Percentiles rank a stretch among this genome's conserved stretches.
Conservation (phyloP, 176 grass and related monocot species). For the Leersia perrieri region DNA sequence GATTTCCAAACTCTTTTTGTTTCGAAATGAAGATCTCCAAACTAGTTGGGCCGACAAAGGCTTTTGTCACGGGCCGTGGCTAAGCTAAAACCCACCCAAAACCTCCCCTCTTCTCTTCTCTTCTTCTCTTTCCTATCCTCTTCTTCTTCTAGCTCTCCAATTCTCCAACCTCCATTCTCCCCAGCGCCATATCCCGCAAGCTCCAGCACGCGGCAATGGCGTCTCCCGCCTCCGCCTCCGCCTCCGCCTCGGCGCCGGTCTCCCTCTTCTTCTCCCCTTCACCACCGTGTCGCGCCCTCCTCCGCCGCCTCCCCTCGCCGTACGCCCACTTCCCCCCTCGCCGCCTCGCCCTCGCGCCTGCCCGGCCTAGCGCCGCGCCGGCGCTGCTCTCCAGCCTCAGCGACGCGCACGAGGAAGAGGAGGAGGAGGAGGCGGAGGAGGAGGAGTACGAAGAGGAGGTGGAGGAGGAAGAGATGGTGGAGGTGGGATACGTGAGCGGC, state of each 20-base stretch:
- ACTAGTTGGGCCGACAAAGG: neutral
- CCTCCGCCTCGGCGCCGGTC: slow-evolving; percentile 28
- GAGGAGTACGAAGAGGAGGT: neutral
- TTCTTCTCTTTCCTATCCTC: neutral
- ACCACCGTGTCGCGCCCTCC: neutral
- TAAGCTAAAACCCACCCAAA: neutral
- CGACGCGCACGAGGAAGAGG: slow-evolving; percentile 28
- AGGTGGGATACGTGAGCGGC: slow-evolving; percentile 68
- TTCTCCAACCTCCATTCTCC: neutral
- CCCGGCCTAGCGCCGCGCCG: slow-evolving; percentile 30
- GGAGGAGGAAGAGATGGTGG: slow-evolving; percentile 39
- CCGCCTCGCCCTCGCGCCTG: slow-evolving; percentile 20
- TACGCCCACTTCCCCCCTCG: neutral
- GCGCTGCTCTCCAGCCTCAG: slow-evolving; percentile 47
- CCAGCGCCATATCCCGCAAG: neutral
- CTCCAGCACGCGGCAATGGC: slow-evolving; percentile 29
- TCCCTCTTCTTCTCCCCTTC: slow-evolving; percentile 30
- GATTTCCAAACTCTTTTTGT: no score
- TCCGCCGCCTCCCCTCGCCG: slow-evolving; percentile 1
- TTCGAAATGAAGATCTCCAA: no score
- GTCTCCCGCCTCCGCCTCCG: slow-evolving; percentile 22
- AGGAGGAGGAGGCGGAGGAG: slow-evolving; percentile 5
- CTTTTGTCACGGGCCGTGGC: neutral
- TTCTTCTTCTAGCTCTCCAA: neutral
- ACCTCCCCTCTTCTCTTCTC: neutral